Evolutionary conservation across 1,284 basidiomycete genomes (phyloP).

Genomic region (Ganoderma sp.): DNA sequence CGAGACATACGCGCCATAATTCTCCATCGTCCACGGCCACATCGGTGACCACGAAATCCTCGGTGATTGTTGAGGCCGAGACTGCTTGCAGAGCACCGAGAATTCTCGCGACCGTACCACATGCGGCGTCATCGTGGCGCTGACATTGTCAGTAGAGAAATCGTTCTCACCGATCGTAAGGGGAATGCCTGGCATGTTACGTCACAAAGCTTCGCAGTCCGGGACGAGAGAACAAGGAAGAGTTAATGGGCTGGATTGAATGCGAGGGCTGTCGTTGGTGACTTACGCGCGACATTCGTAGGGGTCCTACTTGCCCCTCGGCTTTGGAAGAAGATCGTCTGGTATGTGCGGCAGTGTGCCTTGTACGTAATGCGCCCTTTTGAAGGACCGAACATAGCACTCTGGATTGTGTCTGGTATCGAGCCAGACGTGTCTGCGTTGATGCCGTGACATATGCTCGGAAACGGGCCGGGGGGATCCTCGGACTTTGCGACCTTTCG

Average conservation of each 20-base stretch:
- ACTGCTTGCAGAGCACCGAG: neutral
- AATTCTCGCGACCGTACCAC: neutral
- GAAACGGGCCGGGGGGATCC: neutral
- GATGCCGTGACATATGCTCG: neutral
- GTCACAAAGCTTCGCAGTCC: neutral
- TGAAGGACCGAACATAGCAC: neutral
- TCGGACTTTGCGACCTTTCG: neutral
- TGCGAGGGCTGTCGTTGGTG: neutral
- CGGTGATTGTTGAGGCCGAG: neutral
- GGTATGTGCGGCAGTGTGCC: neutral
- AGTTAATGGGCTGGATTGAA: neutral
- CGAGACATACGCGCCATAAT: neutral
- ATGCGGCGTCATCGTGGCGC: constrained; percentile 2
- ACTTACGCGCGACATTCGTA: neutral
- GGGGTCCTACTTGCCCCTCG: neutral
- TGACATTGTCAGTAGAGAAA: neutral
- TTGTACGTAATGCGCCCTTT: neutral
- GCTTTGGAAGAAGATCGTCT: neutral
- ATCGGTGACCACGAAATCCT: neutral
- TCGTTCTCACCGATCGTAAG: neutral
- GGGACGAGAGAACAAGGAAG: neutral
- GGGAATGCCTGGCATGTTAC: neutral
- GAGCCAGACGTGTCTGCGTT: constrained; percentile 3
- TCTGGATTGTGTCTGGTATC: constrained; percentile 2
- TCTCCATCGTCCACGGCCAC: neutral